Conservation (phyloP, 768 basidiomycete genomes). For the Termitomyces sp. region DNA sequence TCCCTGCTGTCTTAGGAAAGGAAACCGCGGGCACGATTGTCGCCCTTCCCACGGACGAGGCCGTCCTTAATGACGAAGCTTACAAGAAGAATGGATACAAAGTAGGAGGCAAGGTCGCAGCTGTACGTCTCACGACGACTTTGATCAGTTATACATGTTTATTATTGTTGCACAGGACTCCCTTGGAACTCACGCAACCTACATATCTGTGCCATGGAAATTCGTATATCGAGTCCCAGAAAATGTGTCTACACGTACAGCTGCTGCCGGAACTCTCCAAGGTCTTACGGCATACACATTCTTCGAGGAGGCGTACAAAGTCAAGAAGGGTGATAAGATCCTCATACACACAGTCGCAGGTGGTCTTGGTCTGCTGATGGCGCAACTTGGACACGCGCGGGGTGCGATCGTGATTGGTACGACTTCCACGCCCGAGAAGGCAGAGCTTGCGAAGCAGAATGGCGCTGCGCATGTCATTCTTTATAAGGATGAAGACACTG, state of each 20-base stretch:
- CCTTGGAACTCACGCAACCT: conserved; percentile 60
- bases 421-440: conserved; percentile 81
- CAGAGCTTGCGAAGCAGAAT: conserved; percentile 65
- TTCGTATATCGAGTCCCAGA: conserved; percentile 61
- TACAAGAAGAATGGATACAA: conserved; percentile 61
- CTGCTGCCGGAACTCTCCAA: conserved; percentile 66
- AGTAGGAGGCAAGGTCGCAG: conserved; percentile 69
- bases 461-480: conserved; percentile 88
- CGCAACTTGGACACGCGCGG: conserved; percentile 61
- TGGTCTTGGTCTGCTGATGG: conserved; percentile 68
- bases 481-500: conserved; percentile 71
- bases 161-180: conserved; percentile 28
- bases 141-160: background rate
- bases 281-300: conserved; percentile 76
- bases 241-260: conserved; percentile 49
- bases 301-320: conserved; percentile 79
- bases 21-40: conserved; percentile 78
- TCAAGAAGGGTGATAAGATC: conserved; percentile 73
- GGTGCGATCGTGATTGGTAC: conserved; percentile 94
- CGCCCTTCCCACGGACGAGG: conserved; percentile 61
- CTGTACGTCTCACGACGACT: conserved; percentile 34
- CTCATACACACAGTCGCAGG: conserved; percentile 91
- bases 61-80: conserved; percentile 52
- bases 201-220: conserved; percentile 61
- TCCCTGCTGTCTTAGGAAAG: conserved; percentile 68